Evolutionary conservation across 805 yeast genomes (phyloP).

Genomic region (Yamadazyma philogaea): DNA sequence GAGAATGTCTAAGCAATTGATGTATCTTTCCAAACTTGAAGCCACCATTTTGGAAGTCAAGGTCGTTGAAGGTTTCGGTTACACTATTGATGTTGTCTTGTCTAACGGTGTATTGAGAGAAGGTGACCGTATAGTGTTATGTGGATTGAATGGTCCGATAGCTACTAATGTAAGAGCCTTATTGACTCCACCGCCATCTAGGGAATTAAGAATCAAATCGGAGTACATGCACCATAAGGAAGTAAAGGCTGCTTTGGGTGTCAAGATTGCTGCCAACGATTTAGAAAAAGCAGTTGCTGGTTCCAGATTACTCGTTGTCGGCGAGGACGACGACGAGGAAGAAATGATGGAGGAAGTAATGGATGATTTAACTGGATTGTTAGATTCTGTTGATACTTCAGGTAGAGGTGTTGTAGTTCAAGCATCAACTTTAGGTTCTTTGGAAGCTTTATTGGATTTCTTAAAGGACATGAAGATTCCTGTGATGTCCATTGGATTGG

Average conservation of each 20-base stretch:
- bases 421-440: slow-evolving; percentile 96
- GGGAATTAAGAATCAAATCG: slow-evolving; percentile 95
- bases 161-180: slow-evolving; percentile 95
- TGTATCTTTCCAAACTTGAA: slow-evolving; percentile 90
- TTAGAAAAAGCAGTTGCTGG: slow-evolving; percentile 99
- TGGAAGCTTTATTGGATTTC: slow-evolving; percentile 96
- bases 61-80: slow-evolving; percentile 97
- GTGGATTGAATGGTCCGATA: slow-evolving; percentile 98
- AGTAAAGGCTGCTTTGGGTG: slow-evolving; percentile 99
- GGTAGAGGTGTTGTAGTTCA: slow-evolving; percentile 99
- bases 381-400: slow-evolving; percentile 90
- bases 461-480: slow-evolving; percentile 98
- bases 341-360: slow-evolving; percentile 96
- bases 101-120: slow-evolving; percentile 95
- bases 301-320: slow-evolving; percentile 90
- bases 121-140: slow-evolving; percentile 91
- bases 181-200: slow-evolving; percentile 94
- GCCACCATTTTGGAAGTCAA: slow-evolving; percentile 97
- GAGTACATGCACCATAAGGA: slow-evolving; percentile 95
- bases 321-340: slow-evolving; percentile 97
- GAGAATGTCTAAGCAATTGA: slow-evolving; percentile 98
- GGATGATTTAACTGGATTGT: slow-evolving; percentile 94
- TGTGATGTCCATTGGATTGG: slow-evolving; percentile 96
- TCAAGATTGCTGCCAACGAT: slow-evolving; percentile 96
- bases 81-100: slow-evolving; percentile 94